Evolutionary conservation across 2,329 filamentous ascomycete species (phyloP).

Genomic region (Ascochyta rabiei): DNA sequence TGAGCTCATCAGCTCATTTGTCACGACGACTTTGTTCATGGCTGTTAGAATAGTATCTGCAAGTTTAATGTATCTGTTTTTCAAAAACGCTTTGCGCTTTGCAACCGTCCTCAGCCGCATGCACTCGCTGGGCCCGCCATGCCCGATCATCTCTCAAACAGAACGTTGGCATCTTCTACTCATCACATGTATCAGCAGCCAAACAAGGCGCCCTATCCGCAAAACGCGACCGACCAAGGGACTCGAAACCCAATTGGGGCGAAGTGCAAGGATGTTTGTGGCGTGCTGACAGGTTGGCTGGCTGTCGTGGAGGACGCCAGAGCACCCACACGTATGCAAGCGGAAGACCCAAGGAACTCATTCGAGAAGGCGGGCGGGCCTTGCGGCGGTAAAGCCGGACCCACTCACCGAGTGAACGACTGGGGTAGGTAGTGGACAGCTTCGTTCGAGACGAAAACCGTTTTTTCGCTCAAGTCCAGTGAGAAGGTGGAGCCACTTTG

Average conservation of each 20-base stretch:
- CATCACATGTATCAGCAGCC: too few relatives aligned
- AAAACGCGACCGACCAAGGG: too few relatives aligned
- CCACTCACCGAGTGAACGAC: constrained; percentile 7
- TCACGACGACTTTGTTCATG: constrained; percentile 12
- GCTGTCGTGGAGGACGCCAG: not conserved
- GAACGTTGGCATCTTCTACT: not conserved
- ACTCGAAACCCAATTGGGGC: too few relatives aligned
- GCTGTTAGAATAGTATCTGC: not conserved
- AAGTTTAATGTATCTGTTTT: constrained; percentile 7
- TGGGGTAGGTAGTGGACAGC: constrained; percentile 11
- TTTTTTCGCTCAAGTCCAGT: too few relatives aligned
- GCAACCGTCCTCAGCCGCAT: not conserved
- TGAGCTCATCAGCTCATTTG: constrained; percentile 13
- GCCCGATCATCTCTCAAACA: not conserved
- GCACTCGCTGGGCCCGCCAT: not conserved
- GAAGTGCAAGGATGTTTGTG: too few relatives aligned
- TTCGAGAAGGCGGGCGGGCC: constrained; percentile 14
- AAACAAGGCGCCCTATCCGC: too few relatives aligned
- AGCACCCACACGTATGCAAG: not conserved
- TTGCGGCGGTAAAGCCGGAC: constrained; percentile 1
- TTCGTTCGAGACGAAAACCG: too few relatives aligned
- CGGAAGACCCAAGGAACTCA: not conserved
- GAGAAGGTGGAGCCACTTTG: too few relatives aligned
- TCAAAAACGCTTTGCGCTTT: not conserved
- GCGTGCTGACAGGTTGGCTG: not conserved